A percentile compares a stretch with the other conserved stretches of the same genome.
phyloP scores from a whole-genome alignment of 2,329 filamentous ascomycete species.

The Stagonosporopsis rhizophila region DNA sequence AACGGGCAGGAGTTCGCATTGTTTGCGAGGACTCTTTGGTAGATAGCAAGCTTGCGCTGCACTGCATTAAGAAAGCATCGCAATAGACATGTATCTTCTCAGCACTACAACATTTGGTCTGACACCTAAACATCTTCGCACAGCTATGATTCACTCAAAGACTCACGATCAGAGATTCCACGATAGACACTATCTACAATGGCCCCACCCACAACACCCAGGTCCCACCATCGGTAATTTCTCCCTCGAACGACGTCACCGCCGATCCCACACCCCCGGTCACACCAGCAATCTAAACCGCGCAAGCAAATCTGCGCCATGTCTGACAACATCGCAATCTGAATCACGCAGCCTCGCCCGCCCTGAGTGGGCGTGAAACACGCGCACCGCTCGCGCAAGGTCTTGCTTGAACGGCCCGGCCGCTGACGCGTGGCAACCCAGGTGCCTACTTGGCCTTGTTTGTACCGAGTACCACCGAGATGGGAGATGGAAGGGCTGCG shows the following conservation, averaged over 20 bases:
- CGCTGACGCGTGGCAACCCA: slow-evolving; percentile 13
- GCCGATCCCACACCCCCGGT: slow-evolving; percentile 1
- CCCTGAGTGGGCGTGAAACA: background rate
- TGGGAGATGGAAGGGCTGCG: background rate
- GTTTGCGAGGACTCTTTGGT: slow-evolving; percentile 15
- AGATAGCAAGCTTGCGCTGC: slow-evolving; percentile 15
- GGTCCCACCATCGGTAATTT: slow-evolving; percentile 11
- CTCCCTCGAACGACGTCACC: slow-evolving; percentile 9
- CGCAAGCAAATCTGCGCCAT: background rate
- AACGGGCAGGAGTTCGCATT: slow-evolving; percentile 17
- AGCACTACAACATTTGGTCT: background rate
- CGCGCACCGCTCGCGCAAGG: background rate
- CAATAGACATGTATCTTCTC: slow-evolving; percentile 18
- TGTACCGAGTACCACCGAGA: slow-evolving; percentile 17
- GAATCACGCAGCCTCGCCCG: slow-evolving; percentile 6
- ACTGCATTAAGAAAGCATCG: slow-evolving; percentile 9
- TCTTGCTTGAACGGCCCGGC: slow-evolving; percentile 15
- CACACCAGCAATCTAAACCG: slow-evolving; percentile 1
- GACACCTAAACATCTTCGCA: background rate
- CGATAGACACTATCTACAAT: background rate
- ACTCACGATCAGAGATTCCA: no score
- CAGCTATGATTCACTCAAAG: background rate
- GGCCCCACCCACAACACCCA: background rate
- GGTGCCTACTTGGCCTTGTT: background rate
- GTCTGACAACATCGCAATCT: no score